These are phyloP conservation scores for Nymphaea thermarum DNA, from an alignment of 164 flowering plant species.

Conservation along the genomic window DNA sequence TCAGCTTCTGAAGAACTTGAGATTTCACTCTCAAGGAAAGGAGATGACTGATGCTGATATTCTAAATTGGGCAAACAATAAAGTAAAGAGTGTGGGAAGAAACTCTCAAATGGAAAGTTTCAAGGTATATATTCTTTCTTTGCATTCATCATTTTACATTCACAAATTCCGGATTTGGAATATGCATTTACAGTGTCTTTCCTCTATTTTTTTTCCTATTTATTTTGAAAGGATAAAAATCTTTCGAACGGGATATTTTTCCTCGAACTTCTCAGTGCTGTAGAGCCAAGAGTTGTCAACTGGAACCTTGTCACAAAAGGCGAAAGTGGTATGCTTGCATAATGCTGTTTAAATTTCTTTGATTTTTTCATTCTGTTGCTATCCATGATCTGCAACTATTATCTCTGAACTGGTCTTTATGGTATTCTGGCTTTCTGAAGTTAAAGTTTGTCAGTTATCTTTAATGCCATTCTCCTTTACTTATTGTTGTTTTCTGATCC, in stretches of 20 bases:
- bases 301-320: conserved; percentile 89
- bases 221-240: conserved; percentile 53
- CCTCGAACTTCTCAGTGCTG: conserved; percentile 87
- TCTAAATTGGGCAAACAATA: conserved; percentile 69
- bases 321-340: conserved; percentile 42
- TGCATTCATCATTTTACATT: neutral
- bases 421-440: too few species aligned
- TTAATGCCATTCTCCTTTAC: too few species aligned
- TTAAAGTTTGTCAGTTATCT: too few species aligned
- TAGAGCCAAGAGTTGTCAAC: conserved; percentile 87
- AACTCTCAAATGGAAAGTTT: conserved; percentile 72
- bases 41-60: conserved; percentile 80
- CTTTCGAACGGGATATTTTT: conserved; percentile 74
- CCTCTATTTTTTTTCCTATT: neutral
- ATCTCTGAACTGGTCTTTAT: too few species aligned
- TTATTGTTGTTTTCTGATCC: too few species aligned
- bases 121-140: conserved; percentile 33
- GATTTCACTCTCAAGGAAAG: conserved; percentile 61
- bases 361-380: too few species aligned
- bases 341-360: too few species aligned
- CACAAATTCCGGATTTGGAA: neutral
- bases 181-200: neutral
- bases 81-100: conserved; percentile 62
- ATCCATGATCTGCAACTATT: too few species aligned
- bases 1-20: conserved; percentile 76